Evolutionary conservation across 371 early-diverging fungal species (phyloP).

Genomic region (Lichtheimia hyalospora): DNA sequence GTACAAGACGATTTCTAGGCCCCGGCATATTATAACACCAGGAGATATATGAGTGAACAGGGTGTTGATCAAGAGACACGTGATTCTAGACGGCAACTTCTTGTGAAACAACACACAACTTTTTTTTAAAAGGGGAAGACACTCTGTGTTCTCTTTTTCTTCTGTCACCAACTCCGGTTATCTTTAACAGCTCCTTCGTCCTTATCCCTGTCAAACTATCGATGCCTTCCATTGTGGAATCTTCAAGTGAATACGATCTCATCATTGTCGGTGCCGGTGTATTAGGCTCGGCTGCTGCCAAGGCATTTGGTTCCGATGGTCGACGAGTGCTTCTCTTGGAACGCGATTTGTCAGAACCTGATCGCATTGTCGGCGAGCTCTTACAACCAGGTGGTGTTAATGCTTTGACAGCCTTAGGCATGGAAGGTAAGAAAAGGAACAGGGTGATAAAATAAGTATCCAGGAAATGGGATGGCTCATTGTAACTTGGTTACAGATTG

Average conservation of each 20-base stretch:
- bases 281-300: constrained; percentile 84
- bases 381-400: constrained; percentile 92
- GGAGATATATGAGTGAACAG: too few relatives aligned
- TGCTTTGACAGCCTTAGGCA: constrained; percentile 76
- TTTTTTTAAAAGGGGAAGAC: neutral
- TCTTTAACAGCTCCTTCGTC: neutral
- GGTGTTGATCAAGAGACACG: neutral
- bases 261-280: constrained; percentile 93
- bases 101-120: neutral
- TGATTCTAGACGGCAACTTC: neutral
- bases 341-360: constrained; percentile 86
- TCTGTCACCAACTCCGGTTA: constrained; percentile 2
- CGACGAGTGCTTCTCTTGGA: constrained; percentile 78
- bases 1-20: too few relatives aligned
- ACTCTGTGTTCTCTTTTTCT: neutral
- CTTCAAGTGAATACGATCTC: constrained; percentile 61
- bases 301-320: constrained; percentile 69
- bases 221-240: constrained; percentile 14
- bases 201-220: neutral
- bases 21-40: too few relatives aligned
- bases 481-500: constrained; percentile 48
- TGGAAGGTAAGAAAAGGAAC: constrained; percentile 45
- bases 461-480: neutral
- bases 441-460: neutral
- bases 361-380: constrained; percentile 95